Evolutionary conservation across 306 rosid genomes (phyloP).

Genomic region (Inga leiocalycina): DNA sequence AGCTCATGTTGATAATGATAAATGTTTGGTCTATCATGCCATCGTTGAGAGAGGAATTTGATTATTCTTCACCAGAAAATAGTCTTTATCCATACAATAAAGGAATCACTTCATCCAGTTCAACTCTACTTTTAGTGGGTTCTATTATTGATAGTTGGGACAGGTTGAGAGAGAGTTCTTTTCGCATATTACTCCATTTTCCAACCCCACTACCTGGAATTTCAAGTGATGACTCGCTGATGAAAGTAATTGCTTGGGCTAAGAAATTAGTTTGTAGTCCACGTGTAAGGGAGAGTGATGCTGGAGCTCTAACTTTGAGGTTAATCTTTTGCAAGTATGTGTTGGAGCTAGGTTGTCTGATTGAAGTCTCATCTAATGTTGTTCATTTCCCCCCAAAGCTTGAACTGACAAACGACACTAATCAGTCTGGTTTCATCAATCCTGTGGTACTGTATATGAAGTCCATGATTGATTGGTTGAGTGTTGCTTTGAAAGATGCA

Average conservation of each 20-base stretch:
- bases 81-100: slow-evolving; percentile 70
- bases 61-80: slow-evolving; percentile 42
- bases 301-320: slow-evolving; percentile 88
- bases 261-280: slow-evolving; percentile 91
- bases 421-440: slow-evolving; percentile 41
- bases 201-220: slow-evolving; percentile 98
- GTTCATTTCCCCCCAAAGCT: slow-evolving; percentile 45
- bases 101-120: slow-evolving; percentile 75
- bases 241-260: slow-evolving; percentile 71
- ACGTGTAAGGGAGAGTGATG: slow-evolving; percentile 99
- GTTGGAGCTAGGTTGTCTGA: slow-evolving; percentile 75
- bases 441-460: slow-evolving; percentile 72
- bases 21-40: slow-evolving; percentile 79
- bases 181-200: slow-evolving; percentile 85
- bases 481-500: slow-evolving; percentile 65
- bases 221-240: slow-evolving; percentile 62
- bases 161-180: slow-evolving; percentile 83
- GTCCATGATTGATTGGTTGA: slow-evolving; percentile 91
- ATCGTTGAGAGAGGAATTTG: slow-evolving; percentile 44
- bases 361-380: slow-evolving; percentile 57
- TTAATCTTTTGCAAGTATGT: slow-evolving; percentile 90
- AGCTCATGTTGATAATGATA: slow-evolving; percentile 79
- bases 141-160: slow-evolving; percentile 98
- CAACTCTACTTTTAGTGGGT: slow-evolving; percentile 88
- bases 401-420: slow-evolving; percentile 43